phyloP scores from a whole-genome alignment of 2,329 filamentous ascomycete genomes.

The Paracoccidioides lutzii region DNA sequence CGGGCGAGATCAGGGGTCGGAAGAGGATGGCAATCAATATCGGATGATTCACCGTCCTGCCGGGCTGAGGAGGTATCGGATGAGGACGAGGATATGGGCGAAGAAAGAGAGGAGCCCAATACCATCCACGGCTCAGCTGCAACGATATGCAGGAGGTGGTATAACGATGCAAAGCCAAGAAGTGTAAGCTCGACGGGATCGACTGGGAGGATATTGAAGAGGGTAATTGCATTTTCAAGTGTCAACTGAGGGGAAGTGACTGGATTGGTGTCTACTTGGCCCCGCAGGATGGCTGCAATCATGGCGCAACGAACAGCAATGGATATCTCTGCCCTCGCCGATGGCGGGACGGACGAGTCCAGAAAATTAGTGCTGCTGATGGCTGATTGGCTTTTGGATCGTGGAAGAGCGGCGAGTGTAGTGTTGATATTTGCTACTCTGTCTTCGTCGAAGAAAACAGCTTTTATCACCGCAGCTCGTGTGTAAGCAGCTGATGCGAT shows the following conservation, averaged over 20 bases:
- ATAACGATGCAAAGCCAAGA: constrained; percentile 30
- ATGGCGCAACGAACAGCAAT: constrained; percentile 48
- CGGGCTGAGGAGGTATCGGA: constrained; percentile 12
- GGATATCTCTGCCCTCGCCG: constrained; percentile 40
- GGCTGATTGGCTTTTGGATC: constrained; percentile 14
- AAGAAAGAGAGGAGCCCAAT: constrained; percentile 11
- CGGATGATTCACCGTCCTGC: constrained; percentile 19
- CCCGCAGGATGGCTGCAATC: constrained; percentile 40
- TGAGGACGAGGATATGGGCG: constrained; percentile 11
- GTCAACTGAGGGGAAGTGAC: constrained; percentile 26
- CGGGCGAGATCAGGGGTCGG: constrained; percentile 23
- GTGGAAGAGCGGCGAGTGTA: constrained; percentile 41
- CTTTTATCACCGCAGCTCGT: constrained; percentile 45
- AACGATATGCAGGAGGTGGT: constrained; percentile 30
- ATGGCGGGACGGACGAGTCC: constrained; percentile 41
- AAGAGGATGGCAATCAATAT: not conserved
- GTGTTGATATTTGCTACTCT: constrained; percentile 39
- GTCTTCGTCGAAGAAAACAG: constrained; percentile 43
- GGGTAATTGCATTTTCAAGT: constrained; percentile 28
- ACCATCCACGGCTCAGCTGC: constrained; percentile 29
- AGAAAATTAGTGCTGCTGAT: constrained; percentile 33
- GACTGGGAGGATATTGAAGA: constrained; percentile 31
- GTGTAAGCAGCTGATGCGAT: constrained; percentile 59
- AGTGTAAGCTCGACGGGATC: constrained; percentile 32
- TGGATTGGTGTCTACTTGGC: constrained; percentile 20